Percentiles rank a stretch among this genome's conserved stretches.
phyloP scores from a whole-genome alignment of 2,329 filamentous ascomycete genomes.

The Aureobasidium melanogenum region DNA sequence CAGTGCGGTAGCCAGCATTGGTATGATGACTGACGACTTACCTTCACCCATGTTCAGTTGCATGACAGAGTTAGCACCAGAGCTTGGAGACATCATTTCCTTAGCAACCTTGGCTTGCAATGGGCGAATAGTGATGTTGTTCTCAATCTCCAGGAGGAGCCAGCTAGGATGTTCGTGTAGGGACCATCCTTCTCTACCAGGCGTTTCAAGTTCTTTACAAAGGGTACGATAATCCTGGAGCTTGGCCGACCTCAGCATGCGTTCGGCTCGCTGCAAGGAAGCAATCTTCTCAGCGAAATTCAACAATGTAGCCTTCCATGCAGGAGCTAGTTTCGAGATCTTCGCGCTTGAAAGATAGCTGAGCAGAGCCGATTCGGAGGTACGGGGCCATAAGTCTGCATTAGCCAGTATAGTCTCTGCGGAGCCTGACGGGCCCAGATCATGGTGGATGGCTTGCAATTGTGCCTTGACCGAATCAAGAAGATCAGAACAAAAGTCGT shows the following conservation, averaged over 20 bases:
- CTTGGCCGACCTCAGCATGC: not conserved
- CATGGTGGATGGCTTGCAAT: not conserved
- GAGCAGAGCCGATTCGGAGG: not conserved
- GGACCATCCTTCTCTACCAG: slow-evolving; percentile 50
- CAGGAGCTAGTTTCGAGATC: not conserved
- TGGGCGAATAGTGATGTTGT: slow-evolving; percentile 50
- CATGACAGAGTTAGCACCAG: slow-evolving; percentile 37
- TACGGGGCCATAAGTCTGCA: slow-evolving; percentile 5
- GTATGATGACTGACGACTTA: slow-evolving; percentile 61
- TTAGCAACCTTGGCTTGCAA: slow-evolving; percentile 51
- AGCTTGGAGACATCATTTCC: slow-evolving; percentile 40
- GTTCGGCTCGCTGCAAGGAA: slow-evolving; percentile 3
- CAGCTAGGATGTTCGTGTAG: slow-evolving; percentile 47
- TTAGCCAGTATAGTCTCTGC: not conserved
- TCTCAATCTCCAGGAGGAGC: slow-evolving; percentile 57
- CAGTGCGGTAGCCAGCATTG: slow-evolving; percentile 46
- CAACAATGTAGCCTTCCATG: not conserved
- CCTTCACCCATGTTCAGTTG: slow-evolving; percentile 67
- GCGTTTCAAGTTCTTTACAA: slow-evolving; percentile 32
- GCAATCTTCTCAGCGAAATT: not conserved
- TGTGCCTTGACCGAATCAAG: too few relatives aligned
- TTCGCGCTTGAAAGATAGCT: not conserved
- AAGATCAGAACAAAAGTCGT: too few relatives aligned
- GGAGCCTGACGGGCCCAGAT: not conserved
- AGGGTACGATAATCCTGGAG: not conserved